A percentile compares a stretch with the other conserved stretches of the same genome.
These are phyloP conservation scores for Fusarium virguliforme DNA, from an alignment of 2,329 filamentous ascomycete genomes.

Conservation along the genomic window DNA sequence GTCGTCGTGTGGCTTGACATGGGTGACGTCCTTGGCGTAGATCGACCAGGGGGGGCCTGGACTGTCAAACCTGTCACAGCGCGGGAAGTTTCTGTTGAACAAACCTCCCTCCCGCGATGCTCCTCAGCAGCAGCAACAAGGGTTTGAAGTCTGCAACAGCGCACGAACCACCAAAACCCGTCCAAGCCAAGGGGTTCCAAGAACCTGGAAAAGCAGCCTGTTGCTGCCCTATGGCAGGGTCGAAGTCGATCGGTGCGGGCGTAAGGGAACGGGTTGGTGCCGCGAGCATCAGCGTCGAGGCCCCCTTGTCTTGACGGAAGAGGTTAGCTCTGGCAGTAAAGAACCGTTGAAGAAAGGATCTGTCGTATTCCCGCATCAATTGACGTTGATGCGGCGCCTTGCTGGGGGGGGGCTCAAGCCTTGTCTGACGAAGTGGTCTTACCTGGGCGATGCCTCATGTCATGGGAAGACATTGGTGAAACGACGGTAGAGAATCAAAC, in stretches of 20 bases:
- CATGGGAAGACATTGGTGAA: background rate
- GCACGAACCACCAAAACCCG: background rate
- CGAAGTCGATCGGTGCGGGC: constrained; percentile 15
- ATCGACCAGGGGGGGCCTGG: constrained; percentile 40
- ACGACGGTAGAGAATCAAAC: background rate
- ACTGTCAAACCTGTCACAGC: constrained; percentile 42
- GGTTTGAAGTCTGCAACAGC: background rate
- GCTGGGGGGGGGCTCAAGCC: background rate
- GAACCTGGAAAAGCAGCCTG: no score
- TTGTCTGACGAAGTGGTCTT: constrained; percentile 9
- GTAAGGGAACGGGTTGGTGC: constrained; percentile 25
- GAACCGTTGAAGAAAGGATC: constrained; percentile 15
- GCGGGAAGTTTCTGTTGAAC: constrained; percentile 32
- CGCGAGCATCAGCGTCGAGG: constrained; percentile 22
- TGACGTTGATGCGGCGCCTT: constrained; percentile 26
- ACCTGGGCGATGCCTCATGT: background rate
- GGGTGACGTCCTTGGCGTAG: constrained; percentile 38
- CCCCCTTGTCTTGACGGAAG: background rate
- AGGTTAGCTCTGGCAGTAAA: constrained; percentile 4
- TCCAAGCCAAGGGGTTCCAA: constrained; percentile 6
- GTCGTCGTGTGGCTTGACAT: constrained; percentile 24
- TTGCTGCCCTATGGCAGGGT: constrained; percentile 1
- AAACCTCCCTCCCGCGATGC: constrained; percentile 19
- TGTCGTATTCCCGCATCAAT: background rate
- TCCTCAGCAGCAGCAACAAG: background rate